Evolutionary conservation across 2,329 filamentous ascomycete genomes (phyloP), one percentile per base, ranked within the genome.

Genomic region (Arthrinium puccinioides): DNA sequence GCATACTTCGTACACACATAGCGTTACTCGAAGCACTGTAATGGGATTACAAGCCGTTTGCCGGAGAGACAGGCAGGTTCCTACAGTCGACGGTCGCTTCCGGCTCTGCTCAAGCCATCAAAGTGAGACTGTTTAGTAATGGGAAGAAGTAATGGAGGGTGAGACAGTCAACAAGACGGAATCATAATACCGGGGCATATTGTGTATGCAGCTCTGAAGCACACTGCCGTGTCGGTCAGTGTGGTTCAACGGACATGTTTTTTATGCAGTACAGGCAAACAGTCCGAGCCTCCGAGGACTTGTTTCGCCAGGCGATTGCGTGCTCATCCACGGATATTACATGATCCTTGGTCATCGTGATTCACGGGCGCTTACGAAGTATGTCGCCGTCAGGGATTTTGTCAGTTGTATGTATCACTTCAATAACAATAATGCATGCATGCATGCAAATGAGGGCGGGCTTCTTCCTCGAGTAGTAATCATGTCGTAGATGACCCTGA

Each of bases 1-100:
- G 32, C 21, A 14, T 18, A 26, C 23, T 24, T 26, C 23, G 33
- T 28, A 14, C 33, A 36, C 33, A 25, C 33, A n/a, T n/a, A n/a
- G n/a, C n/a, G n/a, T n/a, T n/a, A 24, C 23, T 16, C 25, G 33
- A 11, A 26, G 24, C 21, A 9, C 21, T n/a, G 14, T 23, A 23
- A 10, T 27, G 33, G 6, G 11, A 28, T 14, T 11, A 14, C 24
- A 15, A 16, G 15, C 18, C n/a, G n/a, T n/a, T n/a, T n/a, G n/a
- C n/a, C n/a, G n/a, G n/a, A n/a, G n/a, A n/a, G n/a, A n/a, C n/a
- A 5, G 14, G 13, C 3, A 21, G n/a, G 31, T 15, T 14, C 31
- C 10, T 6, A 23, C n/a, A 15, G 9, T 18, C 27, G n/a, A n/a
- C n/a, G n/a, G n/a, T n/a, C n/a, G n/a, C n/a, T n/a, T n/a, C n/a